Conservation (phyloP, 2,329 filamentous ascomycete species). For the Fusarium sp. region DNA sequence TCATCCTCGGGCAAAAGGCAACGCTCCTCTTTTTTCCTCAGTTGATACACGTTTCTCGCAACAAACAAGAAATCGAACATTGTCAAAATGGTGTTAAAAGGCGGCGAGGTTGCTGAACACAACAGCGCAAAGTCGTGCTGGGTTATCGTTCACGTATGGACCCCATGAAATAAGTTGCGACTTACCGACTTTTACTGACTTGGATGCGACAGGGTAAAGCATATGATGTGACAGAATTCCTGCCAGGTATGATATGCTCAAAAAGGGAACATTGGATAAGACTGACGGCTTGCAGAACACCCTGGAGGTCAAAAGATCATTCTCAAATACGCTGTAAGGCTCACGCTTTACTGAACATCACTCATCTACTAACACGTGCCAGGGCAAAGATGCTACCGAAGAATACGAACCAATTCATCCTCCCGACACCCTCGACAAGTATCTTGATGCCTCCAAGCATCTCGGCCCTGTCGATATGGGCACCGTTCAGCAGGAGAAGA, state of each 20-base stretch:
- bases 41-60: background rate
- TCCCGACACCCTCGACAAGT: slow-evolving; percentile 86
- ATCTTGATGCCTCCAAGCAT: slow-evolving; percentile 85
- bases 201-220: slow-evolving; percentile 68
- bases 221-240: slow-evolving; percentile 89
- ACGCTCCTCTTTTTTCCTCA: background rate
- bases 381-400: slow-evolving; percentile 91
- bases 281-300: slow-evolving; percentile 67
- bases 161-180: background rate
- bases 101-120: slow-evolving; percentile 72
- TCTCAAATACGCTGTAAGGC: slow-evolving; percentile 82
- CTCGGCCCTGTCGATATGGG: slow-evolving; percentile 89
- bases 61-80: background rate
- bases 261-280: background rate
- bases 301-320: slow-evolving; percentile 93
- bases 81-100: slow-evolving; percentile 56
- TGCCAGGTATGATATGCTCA: slow-evolving; percentile 67
- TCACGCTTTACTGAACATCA: background rate
- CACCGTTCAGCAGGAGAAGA: slow-evolving; percentile 77
- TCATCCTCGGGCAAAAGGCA: slow-evolving; percentile 38
- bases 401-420: slow-evolving; percentile 91
- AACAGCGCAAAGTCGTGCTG: slow-evolving; percentile 85
- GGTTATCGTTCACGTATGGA: slow-evolving; percentile 81
- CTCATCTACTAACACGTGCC: slow-evolving; percentile 12
- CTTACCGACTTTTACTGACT: slow-evolving; percentile 28